A percentile compares a stretch with the other conserved stretches of the same genome.
These are phyloP conservation scores for Somion occarium DNA, from an alignment of 1,284 basidiomycete species.

Conservation along the genomic window DNA sequence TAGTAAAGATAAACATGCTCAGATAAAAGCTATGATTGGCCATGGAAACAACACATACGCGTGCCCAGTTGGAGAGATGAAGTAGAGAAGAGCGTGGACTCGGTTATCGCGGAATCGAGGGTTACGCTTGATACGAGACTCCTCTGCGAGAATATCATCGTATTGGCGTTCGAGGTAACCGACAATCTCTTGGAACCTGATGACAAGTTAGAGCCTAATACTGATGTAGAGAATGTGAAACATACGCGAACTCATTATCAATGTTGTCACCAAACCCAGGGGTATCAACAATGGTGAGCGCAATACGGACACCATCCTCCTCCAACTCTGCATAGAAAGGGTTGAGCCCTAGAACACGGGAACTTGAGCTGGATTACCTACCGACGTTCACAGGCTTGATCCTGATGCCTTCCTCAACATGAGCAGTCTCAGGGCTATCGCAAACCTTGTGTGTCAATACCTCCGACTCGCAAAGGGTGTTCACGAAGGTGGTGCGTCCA, in stretches of 20 bases:
- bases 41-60: conserved; percentile 32
- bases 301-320: conserved; percentile 97
- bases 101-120: conserved; percentile 98
- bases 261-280: conserved; percentile 99
- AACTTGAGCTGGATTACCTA: conserved; percentile 36
- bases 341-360: conserved; percentile 5
- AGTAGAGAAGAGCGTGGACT: conserved; percentile 95
- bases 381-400: conserved; percentile 96
- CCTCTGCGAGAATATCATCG: conserved; percentile 98
- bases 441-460: conserved; percentile 83
- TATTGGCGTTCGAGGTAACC: conserved; percentile 98
- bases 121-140: conserved; percentile 99
- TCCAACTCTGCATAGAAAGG: conserved; percentile 72
- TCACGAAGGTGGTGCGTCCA: conserved; percentile 96
- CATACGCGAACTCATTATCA: conserved; percentile 97
- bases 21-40: conserved; percentile 21
- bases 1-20: conserved; percentile 27
- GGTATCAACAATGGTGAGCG: conserved; percentile 97
- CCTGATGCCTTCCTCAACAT: conserved; percentile 91
- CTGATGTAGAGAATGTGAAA: conserved; percentile 17
- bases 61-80: conserved; percentile 93
- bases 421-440: conserved; percentile 86
- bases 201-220: background rate
- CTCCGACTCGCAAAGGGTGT: conserved; percentile 94
- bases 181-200: conserved; percentile 93